Evolutionary conservation across 164 flowering plant species (phyloP), one percentile per base, ranked within the genome.

Genomic region (Umbellularia californica): DNA sequence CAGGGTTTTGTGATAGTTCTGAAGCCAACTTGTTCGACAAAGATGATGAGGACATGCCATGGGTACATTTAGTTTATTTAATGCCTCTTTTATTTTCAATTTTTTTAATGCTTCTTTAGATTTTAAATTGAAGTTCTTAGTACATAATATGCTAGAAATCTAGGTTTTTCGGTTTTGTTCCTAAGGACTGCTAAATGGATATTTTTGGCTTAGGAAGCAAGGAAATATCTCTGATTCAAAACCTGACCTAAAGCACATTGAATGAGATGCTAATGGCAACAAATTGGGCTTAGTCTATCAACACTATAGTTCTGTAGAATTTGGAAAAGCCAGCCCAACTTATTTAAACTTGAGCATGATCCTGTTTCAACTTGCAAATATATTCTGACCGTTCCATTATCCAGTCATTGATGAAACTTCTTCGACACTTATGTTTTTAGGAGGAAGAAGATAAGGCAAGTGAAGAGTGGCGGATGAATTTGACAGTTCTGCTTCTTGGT

Each of bases 401-500:
- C 60, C 13, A 3, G 60, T 55, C 60, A 55, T 55, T 20, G 15
- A 55, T 20, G 60, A 55, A 55, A 3, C 60, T 55, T 19, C 60
- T 55, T 55, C 20, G 2, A 15, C 60, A 14, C 2, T 13, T 15
- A 14, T 55, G 20, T 68, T 77, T 77, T 27, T 71, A 89, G 88
- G 87, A 78, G 60, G 87, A 84, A 28, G 94, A 90, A 78, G 86
- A 91, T 74, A 75, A 76, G 19, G 83, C 82, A 65, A 80, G 70
- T 65, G 88, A 85, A 75, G 86, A 81, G 27, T 88, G 91, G 94
- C 70, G 82, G 74, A 77, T 70, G 79, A 81, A 76, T 28, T 70
- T 89, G 84, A 80, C 87, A 62, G 70, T 76, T 33, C 76, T 87
- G 33, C 83, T 90, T 50, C 81, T 90, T 69, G 85, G 84, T 60